phyloP scores from a whole-genome alignment of 345 rosid genomes.

The Isatis tinctoria region DNA sequence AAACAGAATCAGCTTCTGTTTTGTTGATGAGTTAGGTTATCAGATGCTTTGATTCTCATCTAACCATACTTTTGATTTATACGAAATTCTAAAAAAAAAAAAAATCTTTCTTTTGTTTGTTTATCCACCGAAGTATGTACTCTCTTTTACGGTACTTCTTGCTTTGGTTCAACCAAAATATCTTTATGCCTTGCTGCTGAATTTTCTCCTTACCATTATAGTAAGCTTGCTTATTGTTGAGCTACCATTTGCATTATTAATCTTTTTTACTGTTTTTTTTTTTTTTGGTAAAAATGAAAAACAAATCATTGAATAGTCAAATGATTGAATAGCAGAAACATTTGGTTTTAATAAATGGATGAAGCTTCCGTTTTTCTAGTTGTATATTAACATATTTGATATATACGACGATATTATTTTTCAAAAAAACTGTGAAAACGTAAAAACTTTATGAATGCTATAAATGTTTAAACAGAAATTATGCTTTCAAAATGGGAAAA shows the following conservation, averaged over 20 bases:
- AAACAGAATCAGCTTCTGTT: conserved; percentile 12
- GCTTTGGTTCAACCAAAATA: conserved; percentile 23
- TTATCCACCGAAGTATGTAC: conserved; percentile 16
- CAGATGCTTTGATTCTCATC: conserved; percentile 23
- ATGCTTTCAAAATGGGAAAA: background rate
- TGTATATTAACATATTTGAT: too few relatives aligned
- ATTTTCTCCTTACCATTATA: background rate
- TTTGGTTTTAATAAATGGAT: too few relatives aligned
- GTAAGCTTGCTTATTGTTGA: conserved; percentile 1
- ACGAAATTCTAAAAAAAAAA: background rate
- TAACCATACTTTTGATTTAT: conserved; percentile 4
- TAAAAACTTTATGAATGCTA: background rate
- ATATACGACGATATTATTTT: too few relatives aligned
- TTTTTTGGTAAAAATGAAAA: background rate
- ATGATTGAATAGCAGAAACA: background rate
- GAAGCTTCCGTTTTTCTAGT: too few relatives aligned
- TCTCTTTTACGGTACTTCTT: conserved; percentile 22
- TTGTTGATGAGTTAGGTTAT: conserved; percentile 21
- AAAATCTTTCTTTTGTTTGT: conserved; percentile 16
- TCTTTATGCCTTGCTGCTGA: background rate
- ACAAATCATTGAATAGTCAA: background rate
- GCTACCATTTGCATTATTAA: background rate
- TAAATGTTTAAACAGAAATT: background rate
- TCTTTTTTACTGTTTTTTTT: background rate
- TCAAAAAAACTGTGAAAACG: too few relatives aligned